Conservation (phyloP, 371 early-diverging fungal species). For the Mortierella sp. region DNA sequence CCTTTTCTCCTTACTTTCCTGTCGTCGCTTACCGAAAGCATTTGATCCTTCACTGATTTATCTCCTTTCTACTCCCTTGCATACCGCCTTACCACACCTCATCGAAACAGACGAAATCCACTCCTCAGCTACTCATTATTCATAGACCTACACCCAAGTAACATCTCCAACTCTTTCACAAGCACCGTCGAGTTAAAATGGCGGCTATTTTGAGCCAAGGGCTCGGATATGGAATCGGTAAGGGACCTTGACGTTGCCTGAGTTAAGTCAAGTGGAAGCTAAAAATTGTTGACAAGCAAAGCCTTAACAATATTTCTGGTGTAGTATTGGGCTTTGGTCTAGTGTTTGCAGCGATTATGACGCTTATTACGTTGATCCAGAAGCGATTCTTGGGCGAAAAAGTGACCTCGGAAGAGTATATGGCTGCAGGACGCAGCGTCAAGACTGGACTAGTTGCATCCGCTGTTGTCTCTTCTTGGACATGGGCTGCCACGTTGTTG, state of each 20-base stretch:
- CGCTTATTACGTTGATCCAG: slow-evolving; percentile 67
- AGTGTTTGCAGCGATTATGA: slow-evolving; percentile 70
- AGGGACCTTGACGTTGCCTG: neutral
- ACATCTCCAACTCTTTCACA: neutral
- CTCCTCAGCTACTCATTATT: neutral
- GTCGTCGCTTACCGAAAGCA: no score
- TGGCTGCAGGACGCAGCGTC: slow-evolving; percentile 72
- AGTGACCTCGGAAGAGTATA: slow-evolving; percentile 74
- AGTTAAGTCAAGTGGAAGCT: neutral
- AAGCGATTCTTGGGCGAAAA: slow-evolving; percentile 70
- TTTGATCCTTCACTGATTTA: no score
- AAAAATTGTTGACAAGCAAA: neutral
- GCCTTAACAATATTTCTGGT: neutral
- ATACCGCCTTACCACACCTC: no score
- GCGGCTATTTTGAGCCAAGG: slow-evolving; percentile 41
- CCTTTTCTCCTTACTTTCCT: no score
- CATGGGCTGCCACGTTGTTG: slow-evolving; percentile 76
- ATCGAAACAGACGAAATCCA: no score
- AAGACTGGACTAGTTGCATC: slow-evolving; percentile 78
- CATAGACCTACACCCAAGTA: neutral
- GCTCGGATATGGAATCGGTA: slow-evolving; percentile 55
- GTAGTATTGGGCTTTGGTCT: slow-evolving; percentile 63
- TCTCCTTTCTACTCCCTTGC: no score
- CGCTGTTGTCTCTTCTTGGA: slow-evolving; percentile 76
- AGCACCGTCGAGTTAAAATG: no score